Evolutionary conservation across 495 filamentous ascomycete genomes (phyloP).

Genomic region (Tuber borchii): DNA sequence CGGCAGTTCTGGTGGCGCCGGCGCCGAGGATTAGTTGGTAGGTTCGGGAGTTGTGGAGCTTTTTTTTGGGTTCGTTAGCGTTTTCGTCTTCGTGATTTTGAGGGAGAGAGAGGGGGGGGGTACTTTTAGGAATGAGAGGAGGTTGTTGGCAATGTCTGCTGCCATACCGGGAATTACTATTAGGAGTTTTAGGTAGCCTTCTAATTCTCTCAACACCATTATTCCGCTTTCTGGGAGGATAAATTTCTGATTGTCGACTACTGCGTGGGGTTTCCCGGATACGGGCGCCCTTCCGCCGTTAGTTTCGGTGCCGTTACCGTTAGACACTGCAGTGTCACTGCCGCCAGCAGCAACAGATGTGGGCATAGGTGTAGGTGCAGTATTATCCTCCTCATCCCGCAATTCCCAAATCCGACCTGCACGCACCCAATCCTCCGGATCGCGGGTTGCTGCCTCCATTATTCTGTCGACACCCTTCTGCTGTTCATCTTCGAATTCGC

Average conservation of each 20-base stretch:
- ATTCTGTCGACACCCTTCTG: conserved; percentile 59
- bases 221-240: conserved; percentile 77
- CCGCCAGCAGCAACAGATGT: not conserved
- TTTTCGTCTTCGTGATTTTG: not conserved
- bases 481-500: conserved; percentile 69
- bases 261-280: conserved; percentile 49
- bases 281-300: conserved; percentile 34
- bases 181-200: conserved; percentile 73
- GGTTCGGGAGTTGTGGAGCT: conserved; percentile 88
- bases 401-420: conserved; percentile 66
- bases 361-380: not conserved
- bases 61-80: conserved; percentile 49
- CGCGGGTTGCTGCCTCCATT: conserved; percentile 70
- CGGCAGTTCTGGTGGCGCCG: conserved; percentile 82
- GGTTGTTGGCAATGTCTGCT: conserved; percentile 65
- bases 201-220: conserved; percentile 70
- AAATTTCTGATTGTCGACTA: conserved; percentile 77
- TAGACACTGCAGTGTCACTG: conserved; percentile 4
- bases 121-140: conserved; percentile 50
- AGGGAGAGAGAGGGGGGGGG: not conserved
- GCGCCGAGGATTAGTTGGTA: conserved; percentile 92
- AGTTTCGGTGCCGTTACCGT: conserved; percentile 22
- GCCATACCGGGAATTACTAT: conserved; percentile 81
- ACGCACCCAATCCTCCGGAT: conserved; percentile 66
- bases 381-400: conserved; percentile 42